Percentiles rank a stretch among this genome's conserved stretches.
phyloP scores from a whole-genome alignment of 805 yeast genomes.

The Suhomyces sp. region DNA sequence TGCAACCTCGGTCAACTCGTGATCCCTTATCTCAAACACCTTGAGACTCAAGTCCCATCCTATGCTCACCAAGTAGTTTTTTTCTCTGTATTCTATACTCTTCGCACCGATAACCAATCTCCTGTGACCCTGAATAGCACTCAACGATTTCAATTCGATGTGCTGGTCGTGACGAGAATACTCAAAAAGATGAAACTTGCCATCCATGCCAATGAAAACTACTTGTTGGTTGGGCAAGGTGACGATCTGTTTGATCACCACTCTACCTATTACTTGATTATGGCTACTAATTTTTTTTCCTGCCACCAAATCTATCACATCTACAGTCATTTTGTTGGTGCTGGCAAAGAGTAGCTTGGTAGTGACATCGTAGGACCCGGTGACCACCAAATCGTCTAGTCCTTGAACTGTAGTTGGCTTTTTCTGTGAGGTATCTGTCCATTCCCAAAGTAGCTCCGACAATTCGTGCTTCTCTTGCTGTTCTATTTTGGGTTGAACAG shows the following conservation, averaged over 20 bases:
- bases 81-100: slow-evolving; percentile 9
- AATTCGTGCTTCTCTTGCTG: neutral
- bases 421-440: slow-evolving; percentile 29
- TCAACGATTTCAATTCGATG: slow-evolving; percentile 2
- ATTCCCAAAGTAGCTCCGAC: slow-evolving; percentile 12
- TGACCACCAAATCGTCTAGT: slow-evolving; percentile 26
- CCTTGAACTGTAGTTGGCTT: slow-evolving; percentile 4
- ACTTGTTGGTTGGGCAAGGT: slow-evolving; percentile 19
- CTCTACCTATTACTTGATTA: slow-evolving; percentile 15
- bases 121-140: slow-evolving; percentile 26
- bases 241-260: slow-evolving; percentile 36
- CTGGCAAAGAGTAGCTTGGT: slow-evolving; percentile 4
- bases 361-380: slow-evolving; percentile 10
- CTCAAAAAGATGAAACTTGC: slow-evolving; percentile 29
- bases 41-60: slow-evolving; percentile 58
- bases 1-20: slow-evolving; percentile 10
- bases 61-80: slow-evolving; percentile 46
- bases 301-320: slow-evolving; percentile 18
- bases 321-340: slow-evolving; percentile 11
- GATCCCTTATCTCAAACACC: slow-evolving; percentile 27
- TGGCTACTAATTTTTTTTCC: slow-evolving; percentile 2
- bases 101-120: slow-evolving; percentile 40
- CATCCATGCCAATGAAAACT: slow-evolving; percentile 54
- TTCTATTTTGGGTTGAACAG: slow-evolving; percentile 10
- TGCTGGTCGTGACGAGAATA: slow-evolving; percentile 2